Conservation (phyloP, 2,329 filamentous ascomycete genomes). For the Madurella fahalii region DNA sequence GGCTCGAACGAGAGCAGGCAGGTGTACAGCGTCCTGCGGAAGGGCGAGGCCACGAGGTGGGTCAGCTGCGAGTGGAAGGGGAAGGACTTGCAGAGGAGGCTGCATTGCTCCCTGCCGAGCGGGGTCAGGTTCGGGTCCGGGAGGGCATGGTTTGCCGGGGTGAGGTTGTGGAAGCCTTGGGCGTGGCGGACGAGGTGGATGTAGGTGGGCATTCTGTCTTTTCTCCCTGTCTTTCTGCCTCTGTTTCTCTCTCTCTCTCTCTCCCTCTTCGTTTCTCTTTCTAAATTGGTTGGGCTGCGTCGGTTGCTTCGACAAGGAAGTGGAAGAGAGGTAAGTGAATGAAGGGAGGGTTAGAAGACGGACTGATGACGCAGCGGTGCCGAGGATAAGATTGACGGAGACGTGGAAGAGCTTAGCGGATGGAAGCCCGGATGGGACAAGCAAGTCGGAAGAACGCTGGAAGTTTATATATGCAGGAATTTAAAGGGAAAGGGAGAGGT, state of each 20-base stretch:
- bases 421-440: no score
- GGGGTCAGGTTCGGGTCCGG: constrained; percentile 76
- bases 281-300: no score
- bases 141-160: constrained; percentile 62
- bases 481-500: neutral
- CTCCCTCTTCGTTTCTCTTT: neutral
- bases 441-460: no score
- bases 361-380: neutral
- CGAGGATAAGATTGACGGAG: no score
- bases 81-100: constrained; percentile 57
- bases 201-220: constrained; percentile 42
- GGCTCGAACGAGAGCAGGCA: constrained; percentile 65
- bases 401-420: no score
- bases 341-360: neutral
- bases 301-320: no score
- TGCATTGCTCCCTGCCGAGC: constrained; percentile 73
- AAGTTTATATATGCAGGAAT: no score
- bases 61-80: constrained; percentile 62
- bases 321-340: neutral
- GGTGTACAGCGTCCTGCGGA: constrained; percentile 78
- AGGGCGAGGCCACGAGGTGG: constrained; percentile 71
- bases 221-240: neutral
- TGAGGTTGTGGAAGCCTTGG: constrained; percentile 78
- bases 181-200: constrained; percentile 70
- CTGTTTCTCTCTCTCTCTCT: neutral